Evolutionary conservation across 306 rosid genomes (phyloP).

Genomic region (Canavalia gladiata): DNA sequence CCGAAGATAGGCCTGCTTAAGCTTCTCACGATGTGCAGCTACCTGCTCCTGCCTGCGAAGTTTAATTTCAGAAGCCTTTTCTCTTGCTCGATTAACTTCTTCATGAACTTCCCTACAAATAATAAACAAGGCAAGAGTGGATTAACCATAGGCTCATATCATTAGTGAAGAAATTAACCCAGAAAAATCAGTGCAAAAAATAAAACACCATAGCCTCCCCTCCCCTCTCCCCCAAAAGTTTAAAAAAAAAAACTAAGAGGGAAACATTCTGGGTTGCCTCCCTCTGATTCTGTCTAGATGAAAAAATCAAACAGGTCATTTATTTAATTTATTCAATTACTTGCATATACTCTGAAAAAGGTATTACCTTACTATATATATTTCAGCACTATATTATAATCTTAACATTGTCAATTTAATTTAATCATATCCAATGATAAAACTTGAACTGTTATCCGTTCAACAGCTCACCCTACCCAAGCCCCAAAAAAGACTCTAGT

Average conservation of each 20-base stretch:
- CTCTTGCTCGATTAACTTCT: conserved; percentile 87
- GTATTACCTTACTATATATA: too few relatives aligned
- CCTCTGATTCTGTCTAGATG: background rate
- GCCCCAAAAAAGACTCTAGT: too few relatives aligned
- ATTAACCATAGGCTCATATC: conserved; percentile 11
- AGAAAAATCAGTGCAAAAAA: conserved; percentile 10
- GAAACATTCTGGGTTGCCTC: background rate
- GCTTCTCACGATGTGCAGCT: conserved; percentile 76
- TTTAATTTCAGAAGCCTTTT: conserved; percentile 82
- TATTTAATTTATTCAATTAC: conserved; percentile 5
- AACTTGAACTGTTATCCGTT: too few relatives aligned
- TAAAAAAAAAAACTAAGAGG: background rate
- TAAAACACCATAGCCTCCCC: background rate
- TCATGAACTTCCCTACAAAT: conserved; percentile 88
- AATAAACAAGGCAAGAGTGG: conserved; percentile 9
- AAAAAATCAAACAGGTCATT: background rate
- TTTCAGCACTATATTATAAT: too few relatives aligned
- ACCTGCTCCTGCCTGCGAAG: conserved; percentile 79
- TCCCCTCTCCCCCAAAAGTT: background rate
- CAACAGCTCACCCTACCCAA: too few relatives aligned
- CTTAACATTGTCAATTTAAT: too few relatives aligned
- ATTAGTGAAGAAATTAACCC: background rate
- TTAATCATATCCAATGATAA: too few relatives aligned
- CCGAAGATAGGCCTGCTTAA: conserved; percentile 84
- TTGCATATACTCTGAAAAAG: too few relatives aligned